Evolutionary conservation across 192 early-diverging fungal species (phyloP), one percentile per base, ranked within the genome.

Genomic region (Radiomyces spectabilis): DNA sequence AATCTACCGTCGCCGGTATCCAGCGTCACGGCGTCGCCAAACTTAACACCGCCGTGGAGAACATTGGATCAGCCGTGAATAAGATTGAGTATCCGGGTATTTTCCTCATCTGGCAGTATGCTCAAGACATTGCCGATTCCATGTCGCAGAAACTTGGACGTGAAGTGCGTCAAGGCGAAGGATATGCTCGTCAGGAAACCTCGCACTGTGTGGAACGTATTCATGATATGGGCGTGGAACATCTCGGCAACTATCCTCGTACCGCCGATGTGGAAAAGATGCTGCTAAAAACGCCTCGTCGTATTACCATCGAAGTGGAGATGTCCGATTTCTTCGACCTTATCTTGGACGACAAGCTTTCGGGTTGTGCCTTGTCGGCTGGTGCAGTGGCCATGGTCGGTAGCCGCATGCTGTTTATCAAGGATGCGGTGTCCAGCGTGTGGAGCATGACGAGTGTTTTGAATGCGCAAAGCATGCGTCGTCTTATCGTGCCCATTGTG

Each of bases 41-140:
- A 18, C 55, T 78, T 7, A 53, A 51, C 25, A 50, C 78, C 35
- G 79, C 85, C 44, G 72, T 87, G 37, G 75, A 82, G 26, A 72
- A 91, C 24, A 65, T 95, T 26, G 82, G 89, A 55, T 66, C 74
- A 18, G 68, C 75, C 13, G 80, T 83, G 53, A 69, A 80, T 19
- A 79, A 83, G 33, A 77, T 91, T 9, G 75, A 86, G 39, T 98
- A 86, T 69, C 78, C 80, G 24, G 93, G 95, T 25, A 57, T 94
- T 33, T 57, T 92, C 13, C 80, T 86, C 48, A 78, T 88, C 32
- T 94, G 91, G 91, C 75, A 82, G 40, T 98, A 95, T 69, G 90
- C 93, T 12, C 74, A 82, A 38, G 84, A 86, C 42, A 68, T 98
- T 51, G 73, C 85, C 46, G 77, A 82, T 51, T 71, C 78, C 35